phyloP scores from a whole-genome alignment of 371 early-diverging fungal species.

The Rhizopus microsporus region DNA sequence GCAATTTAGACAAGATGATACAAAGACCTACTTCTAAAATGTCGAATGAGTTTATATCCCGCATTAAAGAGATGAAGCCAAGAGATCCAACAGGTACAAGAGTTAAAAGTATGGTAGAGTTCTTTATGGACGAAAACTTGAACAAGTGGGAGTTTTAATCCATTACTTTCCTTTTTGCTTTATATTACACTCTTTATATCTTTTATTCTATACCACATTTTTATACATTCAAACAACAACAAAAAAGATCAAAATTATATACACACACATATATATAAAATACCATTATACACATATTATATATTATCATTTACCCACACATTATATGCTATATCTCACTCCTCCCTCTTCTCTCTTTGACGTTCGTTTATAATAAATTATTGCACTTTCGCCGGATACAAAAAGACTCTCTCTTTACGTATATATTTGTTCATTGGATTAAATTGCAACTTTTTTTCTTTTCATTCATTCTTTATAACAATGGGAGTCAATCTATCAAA shows the following conservation, averaged over 20 bases:
- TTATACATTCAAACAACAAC: not conserved
- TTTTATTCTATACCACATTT: not conserved
- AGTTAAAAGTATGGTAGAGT: slow-evolving; percentile 47
- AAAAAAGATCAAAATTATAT: not conserved
- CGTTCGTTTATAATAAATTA: too few species aligned
- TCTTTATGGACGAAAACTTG: slow-evolving; percentile 50
- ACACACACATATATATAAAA: not conserved
- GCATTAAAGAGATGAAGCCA: slow-evolving; percentile 42
- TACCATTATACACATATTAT: not conserved
- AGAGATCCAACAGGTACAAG: slow-evolving; percentile 36
- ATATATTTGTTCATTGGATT: too few species aligned
- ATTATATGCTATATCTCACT: too few species aligned
- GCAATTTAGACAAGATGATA: not conserved
- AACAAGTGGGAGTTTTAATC: slow-evolving; percentile 47
- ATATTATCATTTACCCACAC: slow-evolving; percentile 18
- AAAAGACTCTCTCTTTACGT: too few species aligned
- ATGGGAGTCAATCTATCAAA: slow-evolving; percentile 2
- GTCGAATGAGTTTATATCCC: slow-evolving; percentile 26
- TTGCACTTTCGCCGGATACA: too few species aligned
- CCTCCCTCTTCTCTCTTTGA: too few species aligned
- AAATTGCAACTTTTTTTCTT: too few species aligned
- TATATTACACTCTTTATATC: not conserved
- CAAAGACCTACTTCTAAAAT: slow-evolving; percentile 19
- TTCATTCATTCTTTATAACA: not conserved
- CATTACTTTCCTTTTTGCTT: not conserved